Evolutionary conservation across 2,329 filamentous ascomycete species (phyloP).

Genomic region (Chaetomiaceae sp.): DNA sequence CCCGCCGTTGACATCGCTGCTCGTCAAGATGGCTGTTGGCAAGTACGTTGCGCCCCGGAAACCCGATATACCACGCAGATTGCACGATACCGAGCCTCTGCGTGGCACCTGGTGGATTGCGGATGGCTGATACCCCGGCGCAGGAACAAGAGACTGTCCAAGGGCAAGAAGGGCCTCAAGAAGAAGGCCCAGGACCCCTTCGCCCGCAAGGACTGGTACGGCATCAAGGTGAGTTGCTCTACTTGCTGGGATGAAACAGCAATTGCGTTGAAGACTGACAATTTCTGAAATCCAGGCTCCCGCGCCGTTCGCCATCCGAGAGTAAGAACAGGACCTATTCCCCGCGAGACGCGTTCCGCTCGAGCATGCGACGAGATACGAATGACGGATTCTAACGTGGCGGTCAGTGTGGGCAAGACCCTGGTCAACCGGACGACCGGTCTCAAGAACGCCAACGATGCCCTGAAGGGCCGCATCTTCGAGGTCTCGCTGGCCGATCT

Average conservation of each 20-base stretch:
- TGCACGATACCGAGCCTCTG: constrained; percentile 8
- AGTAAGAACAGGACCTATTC: constrained; percentile 82
- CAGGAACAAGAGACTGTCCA: constrained; percentile 99
- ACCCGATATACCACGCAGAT: constrained; percentile 15
- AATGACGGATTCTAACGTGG: constrained; percentile 21
- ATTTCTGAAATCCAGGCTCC: constrained; percentile 57
- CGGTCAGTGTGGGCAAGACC: constrained; percentile 90
- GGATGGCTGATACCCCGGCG: constrained; percentile 21
- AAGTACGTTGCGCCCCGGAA: constrained; percentile 39
- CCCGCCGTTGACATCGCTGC: constrained; percentile 40
- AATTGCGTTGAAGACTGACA: constrained; percentile 20
- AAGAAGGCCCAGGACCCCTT: constrained; percentile 98
- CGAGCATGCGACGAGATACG: constrained; percentile 10
- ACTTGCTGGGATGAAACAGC: no score
- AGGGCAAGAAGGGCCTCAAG: constrained; percentile 99
- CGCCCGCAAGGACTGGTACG: constrained; percentile 98
- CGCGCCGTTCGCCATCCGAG: constrained; percentile 89
- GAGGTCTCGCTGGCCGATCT: constrained; percentile 98
- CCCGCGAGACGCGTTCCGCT: constrained; percentile 9
- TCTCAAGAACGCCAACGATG: constrained; percentile 99
- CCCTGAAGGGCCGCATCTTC: constrained; percentile 96
- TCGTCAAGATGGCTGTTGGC: constrained; percentile 56
- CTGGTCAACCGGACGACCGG: constrained; percentile 98
- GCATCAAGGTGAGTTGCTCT: constrained; percentile 69
- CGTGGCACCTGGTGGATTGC: constrained; percentile 4